These are phyloP conservation scores for Saccharomyces hybrid DNA, from an alignment of 1,139 yeast genomes.

Conservation along the genomic window DNA sequence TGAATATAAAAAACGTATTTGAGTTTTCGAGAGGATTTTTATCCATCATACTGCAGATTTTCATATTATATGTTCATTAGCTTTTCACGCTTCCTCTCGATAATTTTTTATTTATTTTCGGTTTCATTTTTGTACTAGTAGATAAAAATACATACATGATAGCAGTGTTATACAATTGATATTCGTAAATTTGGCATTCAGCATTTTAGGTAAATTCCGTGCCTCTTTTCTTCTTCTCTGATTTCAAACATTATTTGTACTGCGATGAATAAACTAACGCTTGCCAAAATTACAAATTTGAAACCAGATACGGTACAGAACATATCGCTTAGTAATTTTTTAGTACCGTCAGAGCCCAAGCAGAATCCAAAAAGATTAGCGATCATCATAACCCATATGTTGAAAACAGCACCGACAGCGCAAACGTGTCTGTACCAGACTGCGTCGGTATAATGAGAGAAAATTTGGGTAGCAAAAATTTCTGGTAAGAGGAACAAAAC, in stretches of 20 bases:
- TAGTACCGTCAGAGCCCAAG: slow-evolving; percentile 79
- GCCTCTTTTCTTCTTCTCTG: slow-evolving; percentile 75
- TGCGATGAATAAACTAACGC: slow-evolving; percentile 67
- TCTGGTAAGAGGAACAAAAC: slow-evolving; percentile 89
- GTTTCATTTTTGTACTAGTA: background rate
- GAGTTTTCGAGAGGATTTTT: background rate
- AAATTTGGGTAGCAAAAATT: slow-evolving; percentile 46
- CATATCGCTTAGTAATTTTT: slow-evolving; percentile 58
- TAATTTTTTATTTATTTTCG: background rate
- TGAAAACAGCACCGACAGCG: slow-evolving; percentile 78
- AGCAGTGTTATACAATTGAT: background rate
- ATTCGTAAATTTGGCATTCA: slow-evolving; percentile 49
- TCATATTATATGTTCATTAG: background rate
- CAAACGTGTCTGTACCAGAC: slow-evolving; percentile 72
- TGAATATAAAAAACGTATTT: slow-evolving; percentile 49
- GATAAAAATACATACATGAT: background rate
- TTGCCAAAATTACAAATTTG: slow-evolving; percentile 55
- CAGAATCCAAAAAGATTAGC: slow-evolving; percentile 94
- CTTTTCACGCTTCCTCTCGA: background rate
- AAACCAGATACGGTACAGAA: slow-evolving; percentile 67
- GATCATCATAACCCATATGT: slow-evolving; percentile 97
- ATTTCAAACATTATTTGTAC: slow-evolving; percentile 92
- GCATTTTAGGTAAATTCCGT: slow-evolving; percentile 77
- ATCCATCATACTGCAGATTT: background rate
- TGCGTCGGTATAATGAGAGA: slow-evolving; percentile 41